phyloP scores from a whole-genome alignment of 495 filamentous ascomycete genomes.

The Aspergillus coremiiformis region DNA sequence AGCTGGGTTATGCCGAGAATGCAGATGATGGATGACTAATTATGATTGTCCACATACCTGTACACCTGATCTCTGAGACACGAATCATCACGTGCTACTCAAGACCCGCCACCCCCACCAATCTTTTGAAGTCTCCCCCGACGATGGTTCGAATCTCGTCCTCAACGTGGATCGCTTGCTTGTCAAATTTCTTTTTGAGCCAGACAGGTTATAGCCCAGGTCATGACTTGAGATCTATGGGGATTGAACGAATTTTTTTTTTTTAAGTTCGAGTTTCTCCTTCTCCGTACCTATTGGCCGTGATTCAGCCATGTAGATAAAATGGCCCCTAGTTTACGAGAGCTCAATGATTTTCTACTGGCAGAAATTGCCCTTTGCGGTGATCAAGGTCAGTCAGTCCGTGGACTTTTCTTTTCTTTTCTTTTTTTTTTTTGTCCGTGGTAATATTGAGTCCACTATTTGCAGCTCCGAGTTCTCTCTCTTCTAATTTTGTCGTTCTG shows the following conservation, averaged over 20 bases:
- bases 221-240: constrained; percentile 1
- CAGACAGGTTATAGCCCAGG: constrained; percentile 6
- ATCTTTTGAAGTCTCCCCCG: constrained; percentile 10
- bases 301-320: constrained; percentile 15
- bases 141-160: constrained; percentile 33
- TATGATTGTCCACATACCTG: too few species aligned
- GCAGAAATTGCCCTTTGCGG: constrained; percentile 65
- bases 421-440: constrained; percentile 6
- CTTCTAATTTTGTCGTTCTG: not conserved
- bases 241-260: not conserved
- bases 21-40: too few species aligned
- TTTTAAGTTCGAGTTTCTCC: not conserved
- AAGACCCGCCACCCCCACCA: constrained; percentile 2
- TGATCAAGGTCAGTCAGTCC: constrained; percentile 59
- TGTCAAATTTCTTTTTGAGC: not conserved
- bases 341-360: constrained; percentile 62
- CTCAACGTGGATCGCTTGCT: constrained; percentile 5
- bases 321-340: constrained; percentile 63
- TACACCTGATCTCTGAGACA: too few species aligned
- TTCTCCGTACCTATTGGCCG: not conserved
- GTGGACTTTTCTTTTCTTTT: too few species aligned
- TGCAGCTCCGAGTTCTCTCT: too few species aligned
- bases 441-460: not conserved
- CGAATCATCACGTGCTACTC: constrained; percentile 8
- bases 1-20: too few species aligned